These are phyloP conservation scores for Phytophthora aleatoria DNA, from an alignment of 352 stramenopile genomes.

Conservation along the genomic window DNA sequence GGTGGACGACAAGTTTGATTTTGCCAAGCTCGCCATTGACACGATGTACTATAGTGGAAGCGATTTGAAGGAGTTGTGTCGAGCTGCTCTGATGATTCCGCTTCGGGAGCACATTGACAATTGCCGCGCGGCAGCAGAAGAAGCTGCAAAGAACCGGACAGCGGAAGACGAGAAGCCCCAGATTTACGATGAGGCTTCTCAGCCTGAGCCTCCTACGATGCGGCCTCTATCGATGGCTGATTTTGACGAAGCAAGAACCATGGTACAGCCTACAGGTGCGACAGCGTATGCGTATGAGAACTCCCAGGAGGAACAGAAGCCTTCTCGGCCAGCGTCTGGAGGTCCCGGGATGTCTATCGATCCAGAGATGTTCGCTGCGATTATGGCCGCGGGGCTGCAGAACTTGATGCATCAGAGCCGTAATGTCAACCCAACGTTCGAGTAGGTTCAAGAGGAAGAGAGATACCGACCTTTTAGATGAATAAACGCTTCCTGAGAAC, in stretches of 20 bases:
- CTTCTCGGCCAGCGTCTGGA: conserved; percentile 18
- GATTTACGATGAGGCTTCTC: conserved; percentile 38
- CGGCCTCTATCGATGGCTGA: conserved; percentile 77
- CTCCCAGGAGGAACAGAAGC: conserved; percentile 43
- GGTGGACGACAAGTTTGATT: conserved; percentile 77
- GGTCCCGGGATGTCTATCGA: conserved; percentile 59
- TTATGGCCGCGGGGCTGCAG: conserved; percentile 85
- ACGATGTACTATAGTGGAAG: conserved; percentile 96
- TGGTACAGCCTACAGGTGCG: conserved; percentile 85
- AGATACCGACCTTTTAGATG: conserved; percentile 41
- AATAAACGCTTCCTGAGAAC: conserved; percentile 75
- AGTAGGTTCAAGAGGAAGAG: conserved; percentile 34
- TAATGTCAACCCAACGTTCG: conserved; percentile 31
- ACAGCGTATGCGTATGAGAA: conserved; percentile 84
- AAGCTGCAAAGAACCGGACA: conserved; percentile 34
- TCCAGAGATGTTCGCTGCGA: conserved; percentile 79
- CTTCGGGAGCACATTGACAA: conserved; percentile 84
- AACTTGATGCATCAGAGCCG: conserved; percentile 77
- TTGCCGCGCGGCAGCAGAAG: conserved; percentile 45
- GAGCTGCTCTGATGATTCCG: conserved; percentile 87
- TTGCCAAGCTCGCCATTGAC: conserved; percentile 79
- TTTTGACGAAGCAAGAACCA: conserved; percentile 86
- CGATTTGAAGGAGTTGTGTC: conserved; percentile 93
- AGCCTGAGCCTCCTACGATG: conserved; percentile 45
- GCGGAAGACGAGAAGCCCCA: conserved; percentile 34